Evolutionary conservation across 106 monocot species (phyloP), one percentile per base, ranked within the genome.

Genomic region (Ottelia alismoides): DNA sequence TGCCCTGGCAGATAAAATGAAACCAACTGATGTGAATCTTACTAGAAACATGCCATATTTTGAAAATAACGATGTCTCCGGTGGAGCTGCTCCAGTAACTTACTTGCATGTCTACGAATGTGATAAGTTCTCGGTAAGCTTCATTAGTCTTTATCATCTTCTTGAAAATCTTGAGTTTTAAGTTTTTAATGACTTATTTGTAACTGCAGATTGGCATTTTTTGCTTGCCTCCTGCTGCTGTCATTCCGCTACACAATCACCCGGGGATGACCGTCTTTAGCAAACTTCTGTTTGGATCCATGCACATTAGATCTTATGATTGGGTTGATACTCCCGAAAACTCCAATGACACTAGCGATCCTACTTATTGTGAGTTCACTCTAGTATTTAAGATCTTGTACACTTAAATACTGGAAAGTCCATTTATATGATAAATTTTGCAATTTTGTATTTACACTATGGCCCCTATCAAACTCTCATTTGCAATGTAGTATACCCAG

Each of bases 261-360:
- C 89, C 89, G 5, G 83, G 74, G 28, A 89, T 89, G 89, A 89
- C 89, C 76, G n/a, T n/a, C n/a, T n/a, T n/a, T n/a, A n/a, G n/a
- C n/a, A n/a, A n/a, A n/a, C n/a, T n/a, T n/a, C n/a, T 89, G 3
- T 74, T 77, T 23, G 89, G 89, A 0, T 77, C 76, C 25, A 77
- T 89, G 83, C 89, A 89, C 54, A 77, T 89, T 7, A 79, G 72
- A 32, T 83, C 89, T 0, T 89, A 74, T 28, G 89, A 89, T 53
- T 89, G 89, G 89, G 71, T 67, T 22, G 65, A 58, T 49, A 18
- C 5, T 27, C 17, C 11, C 0, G 43, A 17, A 11, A n/a, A n/a
- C n/a, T n/a, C n/a, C n/a, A n/a, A n/a, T n/a, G n/a, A n/a, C n/a
- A n/a, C n/a, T n/a, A n/a, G n/a, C n/a, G n/a, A n/a, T n/a, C n/a